Percentiles rank a stretch among this genome's conserved stretches.
Evolutionary conservation across 768 basidiomycete genomes (phyloP).

Genomic region (Termitomyces sp.): DNA sequence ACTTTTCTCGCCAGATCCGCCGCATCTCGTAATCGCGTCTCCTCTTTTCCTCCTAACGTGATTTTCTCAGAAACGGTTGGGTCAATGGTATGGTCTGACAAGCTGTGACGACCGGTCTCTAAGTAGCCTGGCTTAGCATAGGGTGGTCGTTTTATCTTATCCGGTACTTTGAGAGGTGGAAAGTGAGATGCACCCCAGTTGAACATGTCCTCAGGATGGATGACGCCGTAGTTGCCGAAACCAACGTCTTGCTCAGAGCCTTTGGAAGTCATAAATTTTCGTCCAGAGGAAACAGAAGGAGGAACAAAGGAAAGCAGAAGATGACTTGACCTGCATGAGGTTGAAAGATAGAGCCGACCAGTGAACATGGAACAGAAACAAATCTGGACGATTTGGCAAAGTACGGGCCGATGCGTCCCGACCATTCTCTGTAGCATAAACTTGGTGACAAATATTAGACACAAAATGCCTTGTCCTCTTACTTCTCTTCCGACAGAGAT

Average conservation of each 20-base stretch:
- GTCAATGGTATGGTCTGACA: background rate
- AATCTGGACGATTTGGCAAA: background rate
- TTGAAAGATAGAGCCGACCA: background rate
- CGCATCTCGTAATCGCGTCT: conserved; percentile 44
- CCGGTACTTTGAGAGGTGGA: conserved; percentile 48
- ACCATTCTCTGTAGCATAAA: too few relatives aligned
- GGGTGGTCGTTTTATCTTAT: conserved; percentile 44
- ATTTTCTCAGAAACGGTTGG: conserved; percentile 25
- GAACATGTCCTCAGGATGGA: conserved; percentile 62
- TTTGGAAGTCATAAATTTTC: background rate
- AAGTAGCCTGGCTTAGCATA: conserved; percentile 35
- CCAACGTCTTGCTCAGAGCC: conserved; percentile 19
- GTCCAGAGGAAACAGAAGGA: background rate
- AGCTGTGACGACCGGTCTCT: background rate
- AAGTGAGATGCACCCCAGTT: conserved; percentile 63
- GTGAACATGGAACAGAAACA: background rate
- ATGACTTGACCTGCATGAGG: background rate
- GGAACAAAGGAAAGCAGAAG: background rate
- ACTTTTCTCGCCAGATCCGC: conserved; percentile 53
- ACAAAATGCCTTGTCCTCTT: background rate
- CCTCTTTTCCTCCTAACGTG: conserved; percentile 47
- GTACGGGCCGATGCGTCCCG: background rate
- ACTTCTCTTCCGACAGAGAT: background rate
- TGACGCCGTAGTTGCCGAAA: conserved; percentile 53
- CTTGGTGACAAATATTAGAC: too few relatives aligned